These are phyloP conservation scores for Suillus luteus DNA, from an alignment of 768 basidiomycete species.

Conservation along the genomic window DNA sequence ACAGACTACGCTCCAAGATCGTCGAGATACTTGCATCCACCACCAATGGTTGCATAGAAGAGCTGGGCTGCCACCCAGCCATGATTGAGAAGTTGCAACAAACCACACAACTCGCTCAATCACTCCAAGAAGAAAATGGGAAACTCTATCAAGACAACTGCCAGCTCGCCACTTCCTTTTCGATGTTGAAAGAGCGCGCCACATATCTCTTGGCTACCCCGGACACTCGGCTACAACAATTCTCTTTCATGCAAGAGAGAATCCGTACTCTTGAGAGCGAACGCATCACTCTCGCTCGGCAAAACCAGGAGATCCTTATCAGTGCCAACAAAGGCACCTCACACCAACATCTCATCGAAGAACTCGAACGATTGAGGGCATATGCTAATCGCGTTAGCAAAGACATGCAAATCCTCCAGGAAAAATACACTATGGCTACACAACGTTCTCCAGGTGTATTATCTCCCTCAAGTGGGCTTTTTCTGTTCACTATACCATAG, in stretches of 20 bases:
- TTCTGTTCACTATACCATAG: not conserved
- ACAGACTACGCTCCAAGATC: slow-evolving; percentile 33
- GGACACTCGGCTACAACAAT: slow-evolving; percentile 19
- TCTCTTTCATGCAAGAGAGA: slow-evolving; percentile 30
- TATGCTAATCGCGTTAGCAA: slow-evolving; percentile 19
- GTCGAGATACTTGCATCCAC: slow-evolving; percentile 47
- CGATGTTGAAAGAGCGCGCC: slow-evolving; percentile 34
- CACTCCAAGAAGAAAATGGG: slow-evolving; percentile 30
- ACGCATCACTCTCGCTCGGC: slow-evolving; percentile 17
- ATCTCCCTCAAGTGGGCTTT: not conserved
- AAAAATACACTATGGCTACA: slow-evolving; percentile 20
- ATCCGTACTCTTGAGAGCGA: slow-evolving; percentile 26
- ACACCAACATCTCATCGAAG: slow-evolving; percentile 21
- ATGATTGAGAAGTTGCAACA: slow-evolving; percentile 30
- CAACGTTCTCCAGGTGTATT: slow-evolving; percentile 1
- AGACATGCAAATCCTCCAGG: slow-evolving; percentile 22
- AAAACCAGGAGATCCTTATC: slow-evolving; percentile 30
- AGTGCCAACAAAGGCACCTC: slow-evolving; percentile 15
- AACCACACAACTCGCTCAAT: slow-evolving; percentile 35
- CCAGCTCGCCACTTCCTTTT: slow-evolving; percentile 30
- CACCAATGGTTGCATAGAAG: slow-evolving; percentile 48
- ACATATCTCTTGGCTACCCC: slow-evolving; percentile 21
- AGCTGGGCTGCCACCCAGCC: slow-evolving; percentile 49
- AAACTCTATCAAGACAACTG: slow-evolving; percentile 43
- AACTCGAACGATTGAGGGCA: slow-evolving; percentile 16